Conservation (phyloP, 1,284 basidiomycete genomes). For the Trametes sp. region DNA sequence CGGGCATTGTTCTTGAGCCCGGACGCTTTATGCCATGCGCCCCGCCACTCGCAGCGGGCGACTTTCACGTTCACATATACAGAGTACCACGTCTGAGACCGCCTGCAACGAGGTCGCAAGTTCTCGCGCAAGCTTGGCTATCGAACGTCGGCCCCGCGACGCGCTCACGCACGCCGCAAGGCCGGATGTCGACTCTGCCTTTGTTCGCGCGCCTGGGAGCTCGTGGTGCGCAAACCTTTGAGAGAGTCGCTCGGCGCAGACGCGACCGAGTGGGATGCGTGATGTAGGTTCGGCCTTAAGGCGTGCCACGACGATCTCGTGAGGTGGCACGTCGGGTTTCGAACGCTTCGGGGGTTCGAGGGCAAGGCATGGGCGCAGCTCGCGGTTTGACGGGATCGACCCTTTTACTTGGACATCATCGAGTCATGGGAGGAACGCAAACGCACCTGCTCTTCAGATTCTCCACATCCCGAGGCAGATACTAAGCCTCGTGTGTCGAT, state of each 20-base stretch:
- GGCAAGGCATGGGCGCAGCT: conserved; percentile 25
- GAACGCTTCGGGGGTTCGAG: conserved; percentile 45
- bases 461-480: too few species aligned
- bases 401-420: conserved; percentile 57
- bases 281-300: conserved; percentile 58
- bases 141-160: conserved; percentile 11
- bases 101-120: conserved; percentile 39
- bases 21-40: conserved; percentile 45
- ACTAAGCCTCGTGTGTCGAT: too few species aligned
- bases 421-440: conserved; percentile 17
- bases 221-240: conserved; percentile 43
- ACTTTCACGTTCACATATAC: conserved; percentile 36
- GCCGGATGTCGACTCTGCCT: conserved; percentile 50
- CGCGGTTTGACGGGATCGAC: conserved; percentile 46
- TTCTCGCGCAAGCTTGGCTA: conserved; percentile 25
- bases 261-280: conserved; percentile 18
- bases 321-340: conserved; percentile 49
- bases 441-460: conserved; percentile 14
- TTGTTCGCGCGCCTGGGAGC: conserved; percentile 45
- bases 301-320: conserved; percentile 47
- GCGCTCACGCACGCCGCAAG: not conserved
- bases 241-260: conserved; percentile 36
- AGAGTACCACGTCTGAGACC: conserved; percentile 53
- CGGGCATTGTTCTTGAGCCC: conserved; percentile 42
- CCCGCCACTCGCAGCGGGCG: conserved; percentile 12